These are phyloP conservation scores for Calonectria leucothoes DNA, from an alignment of 2,329 filamentous ascomycete species.

Conservation along the genomic window DNA sequence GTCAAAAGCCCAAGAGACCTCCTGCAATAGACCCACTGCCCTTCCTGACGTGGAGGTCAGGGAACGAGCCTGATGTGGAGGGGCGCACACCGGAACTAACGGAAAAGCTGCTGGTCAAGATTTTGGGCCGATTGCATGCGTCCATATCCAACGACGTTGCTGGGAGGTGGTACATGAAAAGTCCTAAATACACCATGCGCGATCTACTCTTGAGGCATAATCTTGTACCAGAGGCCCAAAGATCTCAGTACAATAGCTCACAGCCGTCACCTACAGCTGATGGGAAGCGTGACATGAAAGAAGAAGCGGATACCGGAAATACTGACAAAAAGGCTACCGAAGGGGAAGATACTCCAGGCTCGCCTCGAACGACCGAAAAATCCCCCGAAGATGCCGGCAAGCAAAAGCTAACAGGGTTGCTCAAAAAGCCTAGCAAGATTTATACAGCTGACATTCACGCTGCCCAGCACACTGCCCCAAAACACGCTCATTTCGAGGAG, in stretches of 20 bases:
- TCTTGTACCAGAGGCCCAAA: not conserved
- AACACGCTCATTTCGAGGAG: not conserved
- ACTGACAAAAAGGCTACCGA: not conserved
- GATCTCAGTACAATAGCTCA: not conserved
- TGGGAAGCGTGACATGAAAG: not conserved
- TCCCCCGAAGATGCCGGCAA: no score
- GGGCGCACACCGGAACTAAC: not conserved
- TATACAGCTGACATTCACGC: not conserved
- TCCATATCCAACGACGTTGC: not conserved
- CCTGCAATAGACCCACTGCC: not conserved
- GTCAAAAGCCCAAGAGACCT: not conserved
- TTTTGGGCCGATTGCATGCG: not conserved
- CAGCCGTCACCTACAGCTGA: not conserved
- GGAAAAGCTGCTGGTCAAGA: not conserved
- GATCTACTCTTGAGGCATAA: not conserved
- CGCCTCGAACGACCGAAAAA: not conserved
- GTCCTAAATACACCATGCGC: not conserved
- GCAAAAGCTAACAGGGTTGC: no score
- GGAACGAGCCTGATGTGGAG: not conserved
- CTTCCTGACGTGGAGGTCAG: not conserved
- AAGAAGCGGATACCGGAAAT: not conserved
- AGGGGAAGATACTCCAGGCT: not conserved
- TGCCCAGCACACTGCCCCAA: not conserved
- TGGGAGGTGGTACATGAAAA: not conserved
- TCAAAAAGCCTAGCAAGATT: not conserved